Base-by-base conservation (phyloP, 1,284 basidiomycete species). In the Amylostereum chailletii region DNA sequence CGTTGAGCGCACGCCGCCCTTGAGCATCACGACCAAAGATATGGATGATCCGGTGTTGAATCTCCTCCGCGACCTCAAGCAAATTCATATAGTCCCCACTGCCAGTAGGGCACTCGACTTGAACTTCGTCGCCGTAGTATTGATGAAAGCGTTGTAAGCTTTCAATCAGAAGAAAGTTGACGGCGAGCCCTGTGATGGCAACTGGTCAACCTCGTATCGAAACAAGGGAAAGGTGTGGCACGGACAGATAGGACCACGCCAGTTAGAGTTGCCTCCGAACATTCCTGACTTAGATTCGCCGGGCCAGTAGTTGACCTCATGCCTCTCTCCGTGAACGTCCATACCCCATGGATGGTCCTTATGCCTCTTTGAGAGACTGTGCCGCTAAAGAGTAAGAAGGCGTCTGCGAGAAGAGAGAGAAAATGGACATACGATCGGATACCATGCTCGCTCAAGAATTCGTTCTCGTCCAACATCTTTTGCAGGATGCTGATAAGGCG, bases 231-330 rank as follows among this genome's bases (percentile, higher is more conserved):
- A 48, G 42, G 42, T 42, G 36, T 7, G 40, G 19, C 19, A 56
- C 76, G 69, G 59, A 86, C 87, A 89, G 52, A 89, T 87, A 4
- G 86, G 86, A 10, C 86, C 86, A 63, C 94, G 78, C 94, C 94
- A 96, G 66, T 99, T 97, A 26, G 90, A 94, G 67, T 98, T 98
- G 33, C 94, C 94, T 49, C 96, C 95, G 66, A 98, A 98, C 95
- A 99, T 99, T 51, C 93, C 94, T 34, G 90, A 94, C 62, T 81
- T 82, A 1, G 93, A 96, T 65, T 99, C 95, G 11, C 94, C 96
- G 0, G 95, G 94, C 96, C 95, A 99, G 70, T 98, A 99, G 41
- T 82, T 81, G 39, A 98, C 92, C 60, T 92, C 88, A 63, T 96
- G 92, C 45, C 86, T 78, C 58, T 97, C 81, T 19, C 93, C 94